These are phyloP conservation scores for Ballota nigra DNA, from an alignment of 257 asterid genomes.

Conservation along the genomic window DNA sequence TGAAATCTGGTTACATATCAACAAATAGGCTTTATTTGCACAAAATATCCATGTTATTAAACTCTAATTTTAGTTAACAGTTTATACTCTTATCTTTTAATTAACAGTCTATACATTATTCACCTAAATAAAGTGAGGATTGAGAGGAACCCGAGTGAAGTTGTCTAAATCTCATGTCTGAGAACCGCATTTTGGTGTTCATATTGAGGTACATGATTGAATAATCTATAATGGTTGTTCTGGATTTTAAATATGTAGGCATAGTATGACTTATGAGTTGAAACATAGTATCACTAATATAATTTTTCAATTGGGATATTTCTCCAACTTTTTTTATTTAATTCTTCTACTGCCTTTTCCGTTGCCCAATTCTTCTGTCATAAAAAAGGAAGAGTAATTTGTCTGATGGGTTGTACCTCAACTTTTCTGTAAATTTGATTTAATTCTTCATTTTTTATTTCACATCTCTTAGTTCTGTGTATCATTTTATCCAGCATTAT, in stretches of 20 bases:
- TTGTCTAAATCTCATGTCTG: not conserved
- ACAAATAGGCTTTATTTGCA: not conserved
- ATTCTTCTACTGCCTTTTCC: constrained; percentile 6
- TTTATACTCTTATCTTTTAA: not conserved
- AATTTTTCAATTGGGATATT: not conserved
- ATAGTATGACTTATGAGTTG: not conserved
- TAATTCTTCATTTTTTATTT: not conserved
- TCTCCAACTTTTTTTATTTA: not conserved
- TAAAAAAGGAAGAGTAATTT: too few relatives aligned
- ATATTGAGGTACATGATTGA: not conserved
- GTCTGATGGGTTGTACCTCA: too few relatives aligned
- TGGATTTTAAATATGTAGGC: not conserved
- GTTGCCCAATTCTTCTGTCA: not conserved
- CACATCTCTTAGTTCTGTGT: not conserved
- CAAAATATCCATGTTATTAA: not conserved
- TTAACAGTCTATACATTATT: not conserved
- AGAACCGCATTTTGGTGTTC: not conserved
- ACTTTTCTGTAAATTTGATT: constrained; percentile 11
- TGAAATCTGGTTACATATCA: not conserved
- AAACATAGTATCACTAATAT: not conserved
- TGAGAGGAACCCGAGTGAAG: too few relatives aligned
- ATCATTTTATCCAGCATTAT: not conserved
- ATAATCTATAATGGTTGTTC: not conserved
- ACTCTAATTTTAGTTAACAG: not conserved
- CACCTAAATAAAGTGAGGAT: not conserved